Conservation (phyloP, 2,329 filamentous ascomycete species). For the Sphaerostilbella broomeana region DNA sequence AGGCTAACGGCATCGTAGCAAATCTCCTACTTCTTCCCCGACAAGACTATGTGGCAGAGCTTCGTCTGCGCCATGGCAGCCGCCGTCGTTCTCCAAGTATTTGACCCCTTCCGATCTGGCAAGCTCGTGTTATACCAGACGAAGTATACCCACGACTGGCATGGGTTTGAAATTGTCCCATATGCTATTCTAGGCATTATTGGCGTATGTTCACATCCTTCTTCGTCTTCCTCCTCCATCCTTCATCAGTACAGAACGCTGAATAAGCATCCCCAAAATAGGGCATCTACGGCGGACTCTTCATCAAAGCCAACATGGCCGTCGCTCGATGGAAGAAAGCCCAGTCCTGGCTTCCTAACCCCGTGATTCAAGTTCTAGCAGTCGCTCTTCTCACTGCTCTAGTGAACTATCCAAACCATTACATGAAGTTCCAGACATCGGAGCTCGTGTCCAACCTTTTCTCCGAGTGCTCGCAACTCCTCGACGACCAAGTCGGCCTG, state of each 20-base stretch:
- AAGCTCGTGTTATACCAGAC: conserved; percentile 96
- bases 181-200: conserved; percentile 81
- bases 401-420: conserved; percentile 92
- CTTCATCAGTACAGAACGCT: no score
- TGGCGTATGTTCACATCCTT: conserved; percentile 43
- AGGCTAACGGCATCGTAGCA: conserved; percentile 58
- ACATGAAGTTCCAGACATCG: conserved; percentile 88
- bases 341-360: conserved; percentile 57
- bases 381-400: conserved; percentile 77
- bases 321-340: conserved; percentile 75
- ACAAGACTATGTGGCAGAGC: conserved; percentile 99
- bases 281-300: conserved; percentile 90
- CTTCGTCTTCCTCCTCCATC: neutral
- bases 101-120: conserved; percentile 91
- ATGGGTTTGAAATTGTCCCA: conserved; percentile 86
- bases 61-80: conserved; percentile 99
- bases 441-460: conserved; percentile 91
- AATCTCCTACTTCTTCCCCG: conserved; percentile 94
- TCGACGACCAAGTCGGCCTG: conserved; percentile 81
- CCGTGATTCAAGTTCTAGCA: conserved; percentile 71
- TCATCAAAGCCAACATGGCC: conserved; percentile 90
- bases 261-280: no score
- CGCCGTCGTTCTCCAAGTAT: conserved; percentile 82
- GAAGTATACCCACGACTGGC: conserved; percentile 85
- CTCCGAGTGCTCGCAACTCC: conserved; percentile 75